A percentile compares a stretch with the other conserved stretches of the same genome.
Evolutionary conservation across 2,329 filamentous ascomycete genomes (phyloP).

Genomic region (Aspergillus oerlinghausenensis): DNA sequence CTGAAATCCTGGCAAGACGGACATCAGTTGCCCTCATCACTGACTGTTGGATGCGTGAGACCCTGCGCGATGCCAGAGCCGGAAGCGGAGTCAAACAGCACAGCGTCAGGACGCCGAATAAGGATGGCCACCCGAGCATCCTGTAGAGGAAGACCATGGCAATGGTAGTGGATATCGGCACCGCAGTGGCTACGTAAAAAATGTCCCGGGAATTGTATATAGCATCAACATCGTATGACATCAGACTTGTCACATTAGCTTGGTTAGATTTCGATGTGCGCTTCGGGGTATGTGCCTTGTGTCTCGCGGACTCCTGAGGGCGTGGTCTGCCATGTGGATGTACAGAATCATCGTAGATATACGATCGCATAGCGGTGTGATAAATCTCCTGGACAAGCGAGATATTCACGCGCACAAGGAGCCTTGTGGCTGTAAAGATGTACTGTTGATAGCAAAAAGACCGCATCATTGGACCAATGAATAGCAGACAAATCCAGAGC

Average conservation of each 20-base stretch:
- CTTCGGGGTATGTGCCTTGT: constrained; percentile 12
- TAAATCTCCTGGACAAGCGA: constrained; percentile 58
- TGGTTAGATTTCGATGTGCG: constrained; percentile 38
- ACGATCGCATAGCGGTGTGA: constrained; percentile 50
- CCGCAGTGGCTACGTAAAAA: constrained; percentile 44
- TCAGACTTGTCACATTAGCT: constrained; percentile 53
- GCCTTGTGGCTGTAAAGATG: constrained; percentile 53
- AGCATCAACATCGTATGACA: constrained; percentile 56
- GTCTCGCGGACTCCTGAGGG: constrained; percentile 8
- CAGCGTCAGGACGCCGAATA: constrained; percentile 50
- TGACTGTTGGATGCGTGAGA: constrained; percentile 49
- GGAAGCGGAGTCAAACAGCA: constrained; percentile 49
- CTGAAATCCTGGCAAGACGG: constrained; percentile 54
- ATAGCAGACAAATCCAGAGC: constrained; percentile 53
- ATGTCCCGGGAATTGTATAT: constrained; percentile 51
- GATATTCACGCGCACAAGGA: constrained; percentile 54
- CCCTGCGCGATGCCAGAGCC: constrained; percentile 45
- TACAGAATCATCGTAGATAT: constrained; percentile 49
- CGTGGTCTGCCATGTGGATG: constrained; percentile 1
- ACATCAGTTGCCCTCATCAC: constrained; percentile 54
- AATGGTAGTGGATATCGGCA: constrained; percentile 46
- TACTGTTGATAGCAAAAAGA: constrained; percentile 55
- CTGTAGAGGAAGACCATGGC: constrained; percentile 51
- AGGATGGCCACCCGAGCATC: constrained; percentile 53
- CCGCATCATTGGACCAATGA: constrained; percentile 47